Percentiles rank a stretch among this genome's conserved stretches.
phyloP scores from a whole-genome alignment of 352 stramenopile genomes.

The Achlya hypogyna region DNA sequence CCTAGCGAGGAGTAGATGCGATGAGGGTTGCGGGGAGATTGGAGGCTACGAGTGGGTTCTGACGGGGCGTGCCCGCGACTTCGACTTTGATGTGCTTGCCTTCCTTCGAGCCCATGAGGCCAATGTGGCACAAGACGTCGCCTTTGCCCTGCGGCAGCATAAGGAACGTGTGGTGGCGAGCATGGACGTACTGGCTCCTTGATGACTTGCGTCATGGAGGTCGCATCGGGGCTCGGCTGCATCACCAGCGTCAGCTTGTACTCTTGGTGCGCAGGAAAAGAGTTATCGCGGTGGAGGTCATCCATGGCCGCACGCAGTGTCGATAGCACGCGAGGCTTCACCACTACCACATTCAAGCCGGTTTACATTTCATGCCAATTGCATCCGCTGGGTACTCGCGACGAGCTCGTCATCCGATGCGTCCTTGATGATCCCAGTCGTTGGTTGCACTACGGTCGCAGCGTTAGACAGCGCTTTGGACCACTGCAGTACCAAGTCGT shows the following conservation, averaged over 20 bases:
- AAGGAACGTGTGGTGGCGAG: neutral
- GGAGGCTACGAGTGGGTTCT: constrained; percentile 46
- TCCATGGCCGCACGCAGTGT: constrained; percentile 64
- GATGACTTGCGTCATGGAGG: constrained; percentile 10
- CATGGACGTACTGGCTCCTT: neutral
- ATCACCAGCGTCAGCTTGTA: constrained; percentile 81
- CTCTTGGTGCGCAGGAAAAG: constrained; percentile 40
- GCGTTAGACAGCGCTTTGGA: neutral
- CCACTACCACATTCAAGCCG: constrained; percentile 31
- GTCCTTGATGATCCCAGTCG: constrained; percentile 35
- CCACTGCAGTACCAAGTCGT: constrained; percentile 41
- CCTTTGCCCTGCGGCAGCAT: constrained; percentile 22
- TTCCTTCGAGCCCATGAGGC: constrained; percentile 49
- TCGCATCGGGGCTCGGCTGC: constrained; percentile 24
- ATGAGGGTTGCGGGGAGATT: no score
- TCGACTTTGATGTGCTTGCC: constrained; percentile 57
- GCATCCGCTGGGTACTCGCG: constrained; percentile 19
- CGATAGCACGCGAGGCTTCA: constrained; percentile 45
- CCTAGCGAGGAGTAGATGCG: no score
- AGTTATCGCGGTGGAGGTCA: constrained; percentile 39
- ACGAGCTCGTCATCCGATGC: constrained; percentile 26
- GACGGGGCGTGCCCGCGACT: constrained; percentile 51
- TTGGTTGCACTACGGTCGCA: constrained; percentile 50
- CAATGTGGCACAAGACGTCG: constrained; percentile 68
- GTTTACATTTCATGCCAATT: neutral